A percentile compares a stretch with the other conserved stretches of the same genome.
Conservation (phyloP, 2,329 filamentous ascomycete genomes). For the Penicillium sp. region DNA sequence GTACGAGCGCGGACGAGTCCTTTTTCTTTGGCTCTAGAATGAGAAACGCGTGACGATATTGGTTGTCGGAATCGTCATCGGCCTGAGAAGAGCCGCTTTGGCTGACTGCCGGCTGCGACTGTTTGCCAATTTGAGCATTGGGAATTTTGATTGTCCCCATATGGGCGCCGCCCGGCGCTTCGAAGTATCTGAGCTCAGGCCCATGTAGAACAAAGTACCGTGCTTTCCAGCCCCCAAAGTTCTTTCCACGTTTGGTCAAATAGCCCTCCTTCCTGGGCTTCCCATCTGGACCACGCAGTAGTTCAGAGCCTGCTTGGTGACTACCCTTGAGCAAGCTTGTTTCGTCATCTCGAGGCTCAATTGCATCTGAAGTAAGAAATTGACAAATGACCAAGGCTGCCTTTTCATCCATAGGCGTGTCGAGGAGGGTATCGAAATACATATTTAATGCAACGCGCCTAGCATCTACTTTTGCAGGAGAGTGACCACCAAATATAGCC, state of each 20-base stretch:
- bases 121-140: slow-evolving; percentile 91
- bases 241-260: slow-evolving; percentile 95
- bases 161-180: slow-evolving; percentile 86
- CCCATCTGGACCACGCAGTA: slow-evolving; percentile 61
- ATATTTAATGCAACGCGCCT: slow-evolving; percentile 78
- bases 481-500: slow-evolving; percentile 86
- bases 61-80: slow-evolving; percentile 82
- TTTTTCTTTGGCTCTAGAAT: slow-evolving; percentile 96
- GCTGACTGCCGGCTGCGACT: slow-evolving; percentile 68
- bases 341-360: slow-evolving; percentile 60
- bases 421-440: slow-evolving; percentile 84
- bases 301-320: slow-evolving; percentile 36
- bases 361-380: slow-evolving; percentile 75
- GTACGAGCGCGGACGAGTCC: slow-evolving; percentile 83
- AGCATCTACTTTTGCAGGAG: slow-evolving; percentile 90
- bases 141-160: slow-evolving; percentile 91
- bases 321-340: slow-evolving; percentile 52
- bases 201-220: slow-evolving; percentile 73
- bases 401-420: slow-evolving; percentile 77
- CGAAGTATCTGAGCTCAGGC: slow-evolving; percentile 83
- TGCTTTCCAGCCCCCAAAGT: slow-evolving; percentile 98
- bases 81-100: slow-evolving; percentile 62
- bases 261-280: slow-evolving; percentile 83
- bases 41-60: slow-evolving; percentile 95
- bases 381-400: slow-evolving; percentile 82